Percentiles rank a stretch among this genome's conserved stretches.
phyloP scores from a whole-genome alignment of 2,329 filamentous ascomycete genomes.

The Aspergillus puulaauensis region DNA sequence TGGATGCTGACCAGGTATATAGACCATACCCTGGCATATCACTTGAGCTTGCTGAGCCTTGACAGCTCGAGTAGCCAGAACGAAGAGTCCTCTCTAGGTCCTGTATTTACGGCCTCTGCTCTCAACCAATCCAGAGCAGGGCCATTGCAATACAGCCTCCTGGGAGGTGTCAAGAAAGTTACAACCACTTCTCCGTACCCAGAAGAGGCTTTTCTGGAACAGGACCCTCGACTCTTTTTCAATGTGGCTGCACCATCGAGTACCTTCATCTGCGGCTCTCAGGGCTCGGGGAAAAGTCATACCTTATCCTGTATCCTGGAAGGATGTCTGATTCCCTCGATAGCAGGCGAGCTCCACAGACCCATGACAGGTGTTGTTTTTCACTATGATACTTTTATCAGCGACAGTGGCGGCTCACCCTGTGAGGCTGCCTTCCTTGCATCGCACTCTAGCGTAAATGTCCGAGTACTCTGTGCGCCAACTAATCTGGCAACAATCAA shows the following conservation, averaged over 20 bases:
- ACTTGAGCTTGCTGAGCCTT: no score
- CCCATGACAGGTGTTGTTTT: constrained; percentile 61
- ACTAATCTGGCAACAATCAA: constrained; percentile 45
- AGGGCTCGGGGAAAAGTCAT: constrained; percentile 56
- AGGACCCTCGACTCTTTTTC: constrained; percentile 17
- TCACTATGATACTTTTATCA: constrained; percentile 61
- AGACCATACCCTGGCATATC: no score
- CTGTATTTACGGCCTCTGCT: no score
- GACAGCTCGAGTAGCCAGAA: no score
- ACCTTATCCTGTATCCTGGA: constrained; percentile 43
- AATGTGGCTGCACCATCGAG: constrained; percentile 19
- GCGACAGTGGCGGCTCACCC: constrained; percentile 48
- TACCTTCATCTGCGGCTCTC: constrained; percentile 58
- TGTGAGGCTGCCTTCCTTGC: constrained; percentile 62
- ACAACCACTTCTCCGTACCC: no score
- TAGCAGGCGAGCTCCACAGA: constrained; percentile 34
- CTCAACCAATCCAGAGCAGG: no score
- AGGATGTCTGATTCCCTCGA: constrained; percentile 53
- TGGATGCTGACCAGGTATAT: no score
- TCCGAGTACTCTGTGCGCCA: constrained; percentile 56
- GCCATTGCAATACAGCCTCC: no score
- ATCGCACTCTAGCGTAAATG: constrained; percentile 43
- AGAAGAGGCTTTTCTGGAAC: background rate
- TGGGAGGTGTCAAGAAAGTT: no score
- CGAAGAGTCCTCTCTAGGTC: no score